Conservation (phyloP, 768 basidiomycete genomes). For the Amyloporia xantha region DNA sequence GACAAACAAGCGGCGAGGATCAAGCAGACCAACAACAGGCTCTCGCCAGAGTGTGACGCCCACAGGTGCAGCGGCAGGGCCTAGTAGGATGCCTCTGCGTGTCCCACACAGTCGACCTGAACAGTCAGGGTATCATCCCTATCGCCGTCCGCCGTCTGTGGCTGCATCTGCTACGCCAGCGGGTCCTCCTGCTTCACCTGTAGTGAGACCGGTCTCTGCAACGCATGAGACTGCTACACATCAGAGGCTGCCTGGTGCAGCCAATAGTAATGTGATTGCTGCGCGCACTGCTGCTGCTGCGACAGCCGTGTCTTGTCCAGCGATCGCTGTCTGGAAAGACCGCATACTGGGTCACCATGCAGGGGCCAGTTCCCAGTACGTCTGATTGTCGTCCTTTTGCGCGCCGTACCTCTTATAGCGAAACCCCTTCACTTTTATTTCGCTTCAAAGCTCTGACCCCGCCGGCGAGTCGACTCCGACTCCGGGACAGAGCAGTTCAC, state of each 20-base stretch:
- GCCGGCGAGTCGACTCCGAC: background rate
- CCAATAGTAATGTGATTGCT: background rate
- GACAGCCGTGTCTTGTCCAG: background rate
- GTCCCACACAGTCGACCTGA: constrained; percentile 6
- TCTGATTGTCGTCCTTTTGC: background rate
- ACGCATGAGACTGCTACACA: constrained; percentile 15
- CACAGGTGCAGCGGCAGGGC: constrained; percentile 4
- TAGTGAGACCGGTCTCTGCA: constrained; percentile 13
- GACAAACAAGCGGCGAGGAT: no score
- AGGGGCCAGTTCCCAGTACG: background rate
- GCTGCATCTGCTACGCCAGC: constrained; percentile 1
- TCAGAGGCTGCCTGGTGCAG: background rate
- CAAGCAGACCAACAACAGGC: background rate
- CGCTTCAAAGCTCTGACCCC: background rate
- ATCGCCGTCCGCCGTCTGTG: constrained; percentile 14
- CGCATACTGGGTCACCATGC: background rate
- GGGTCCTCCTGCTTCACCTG: no score
- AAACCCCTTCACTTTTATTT: background rate
- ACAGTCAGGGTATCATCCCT: constrained; percentile 12
- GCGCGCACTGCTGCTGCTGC: background rate
- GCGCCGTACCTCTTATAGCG: background rate
- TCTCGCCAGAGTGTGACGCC: constrained; percentile 3
- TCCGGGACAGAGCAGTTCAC: background rate
- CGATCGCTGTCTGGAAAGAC: background rate
- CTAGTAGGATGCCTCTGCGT: constrained; percentile 8